Percentiles rank a stretch among this genome's conserved stretches.
Conservation (phyloP, 2,329 filamentous ascomycete species). For the Graphium sp. region DNA sequence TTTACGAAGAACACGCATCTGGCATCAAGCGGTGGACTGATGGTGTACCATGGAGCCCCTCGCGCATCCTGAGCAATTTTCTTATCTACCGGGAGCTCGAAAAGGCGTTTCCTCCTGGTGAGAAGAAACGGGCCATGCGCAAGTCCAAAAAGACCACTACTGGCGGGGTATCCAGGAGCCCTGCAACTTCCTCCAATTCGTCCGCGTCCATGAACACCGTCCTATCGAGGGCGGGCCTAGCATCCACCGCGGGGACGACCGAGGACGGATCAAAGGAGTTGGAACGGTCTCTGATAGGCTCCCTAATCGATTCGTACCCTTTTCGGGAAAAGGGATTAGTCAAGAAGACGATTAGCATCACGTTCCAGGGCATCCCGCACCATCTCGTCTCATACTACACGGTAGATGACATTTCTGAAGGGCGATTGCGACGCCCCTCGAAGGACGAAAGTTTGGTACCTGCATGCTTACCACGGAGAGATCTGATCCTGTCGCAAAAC, state of each 20-base stretch:
- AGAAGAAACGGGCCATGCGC: slow-evolving; percentile 74
- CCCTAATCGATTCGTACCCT: slow-evolving; percentile 73
- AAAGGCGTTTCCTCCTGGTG: slow-evolving; percentile 60
- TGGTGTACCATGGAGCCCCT: slow-evolving; percentile 80
- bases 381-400: slow-evolving; percentile 85
- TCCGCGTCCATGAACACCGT: no score
- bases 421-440: slow-evolving; percentile 39
- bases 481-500: slow-evolving; percentile 44
- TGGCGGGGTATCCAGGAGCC: slow-evolving; percentile 1
- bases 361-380: slow-evolving; percentile 56
- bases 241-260: no score
- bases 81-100: slow-evolving; percentile 73
- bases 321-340: slow-evolving; percentile 72
- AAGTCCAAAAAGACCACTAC: slow-evolving; percentile 29
- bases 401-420: slow-evolving; percentile 56
- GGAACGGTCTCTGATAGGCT: slow-evolving; percentile 47
- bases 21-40: slow-evolving; percentile 94
- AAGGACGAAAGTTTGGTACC: slow-evolving; percentile 18
- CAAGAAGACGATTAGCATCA: slow-evolving; percentile 85
- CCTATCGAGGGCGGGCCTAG: not conserved
- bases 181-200: not conserved
- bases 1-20: slow-evolving; percentile 81
- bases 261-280: slow-evolving; percentile 11
- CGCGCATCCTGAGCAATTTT: slow-evolving; percentile 70
- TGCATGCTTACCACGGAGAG: slow-evolving; percentile 33